Conservation (phyloP, 2,329 filamentous ascomycete genomes). For the Paraphoma chrysanthemicola region DNA sequence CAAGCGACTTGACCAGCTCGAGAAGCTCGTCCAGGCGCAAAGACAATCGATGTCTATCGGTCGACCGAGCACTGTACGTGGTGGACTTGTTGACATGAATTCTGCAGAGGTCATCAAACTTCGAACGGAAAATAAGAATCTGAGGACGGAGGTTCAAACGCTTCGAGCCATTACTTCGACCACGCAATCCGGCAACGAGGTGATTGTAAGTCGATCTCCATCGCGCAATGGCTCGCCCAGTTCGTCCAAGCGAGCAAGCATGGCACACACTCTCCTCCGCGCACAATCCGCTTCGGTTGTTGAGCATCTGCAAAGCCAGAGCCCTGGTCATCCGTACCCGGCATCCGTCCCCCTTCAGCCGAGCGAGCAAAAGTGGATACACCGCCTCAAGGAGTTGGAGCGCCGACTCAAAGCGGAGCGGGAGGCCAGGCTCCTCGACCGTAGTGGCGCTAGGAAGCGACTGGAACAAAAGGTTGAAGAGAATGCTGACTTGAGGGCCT, state of each 20-base stretch:
- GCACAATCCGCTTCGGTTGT: conserved; percentile 61
- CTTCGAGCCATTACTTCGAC: conserved; percentile 57
- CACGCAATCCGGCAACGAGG: conserved; percentile 29
- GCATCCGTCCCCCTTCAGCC: conserved; percentile 49
- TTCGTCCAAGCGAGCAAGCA: conserved; percentile 51
- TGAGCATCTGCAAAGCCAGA: conserved; percentile 48
- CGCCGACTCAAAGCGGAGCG: conserved; percentile 87
- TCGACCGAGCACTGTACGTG: conserved; percentile 48
- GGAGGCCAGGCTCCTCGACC: conserved; percentile 83
- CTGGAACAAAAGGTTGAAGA: conserved; percentile 77
- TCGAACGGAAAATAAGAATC: conserved; percentile 65
- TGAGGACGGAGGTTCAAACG: conserved; percentile 70
- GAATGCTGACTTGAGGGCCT: conserved; percentile 72
- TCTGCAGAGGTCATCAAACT: conserved; percentile 65
- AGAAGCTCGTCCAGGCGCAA: conserved; percentile 69
- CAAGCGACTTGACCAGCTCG: conserved; percentile 87
- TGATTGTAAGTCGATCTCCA: conserved; percentile 32
- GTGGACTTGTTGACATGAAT: conserved; percentile 48
- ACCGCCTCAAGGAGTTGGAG: conserved; percentile 86
- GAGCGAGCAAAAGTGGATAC: conserved; percentile 79
- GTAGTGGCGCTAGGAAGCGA: conserved; percentile 80
- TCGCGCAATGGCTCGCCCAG: conserved; percentile 37
- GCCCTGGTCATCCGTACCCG: conserved; percentile 40
- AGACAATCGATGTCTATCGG: conserved; percentile 43
- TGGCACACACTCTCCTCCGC: conserved; percentile 61